Evolutionary conservation across 495 filamentous ascomycete genomes (phyloP).

Genomic region (Paragyromitra xinjiangensis): DNA sequence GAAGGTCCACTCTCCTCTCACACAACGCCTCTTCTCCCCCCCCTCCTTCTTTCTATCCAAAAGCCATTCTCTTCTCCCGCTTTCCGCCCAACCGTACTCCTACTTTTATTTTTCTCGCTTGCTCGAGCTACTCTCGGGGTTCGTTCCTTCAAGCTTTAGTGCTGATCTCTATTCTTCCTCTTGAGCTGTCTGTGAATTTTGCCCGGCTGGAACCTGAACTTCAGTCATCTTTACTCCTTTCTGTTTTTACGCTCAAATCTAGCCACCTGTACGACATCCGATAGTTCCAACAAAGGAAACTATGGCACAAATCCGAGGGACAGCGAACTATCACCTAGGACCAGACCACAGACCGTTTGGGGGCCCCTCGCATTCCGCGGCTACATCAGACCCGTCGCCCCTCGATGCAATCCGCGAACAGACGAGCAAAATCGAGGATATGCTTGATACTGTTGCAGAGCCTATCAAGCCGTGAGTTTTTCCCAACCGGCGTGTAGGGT

Average conservation of each 20-base stretch:
- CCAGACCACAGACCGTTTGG: slow-evolving; percentile 77
- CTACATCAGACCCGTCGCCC: slow-evolving; percentile 64
- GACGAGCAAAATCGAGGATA: slow-evolving; percentile 97
- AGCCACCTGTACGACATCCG: neutral
- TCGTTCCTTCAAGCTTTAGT: slow-evolving; percentile 47
- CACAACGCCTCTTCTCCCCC: neutral
- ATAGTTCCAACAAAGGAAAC: slow-evolving; percentile 12
- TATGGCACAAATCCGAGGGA: slow-evolving; percentile 97
- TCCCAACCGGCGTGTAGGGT: neutral
- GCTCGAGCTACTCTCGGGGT: slow-evolving; percentile 46
- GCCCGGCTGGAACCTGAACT: slow-evolving; percentile 47
- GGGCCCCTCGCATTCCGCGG: slow-evolving; percentile 55
- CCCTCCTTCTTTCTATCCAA: slow-evolving; percentile 16
- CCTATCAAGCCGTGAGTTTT: slow-evolving; percentile 92
- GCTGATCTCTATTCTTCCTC: slow-evolving; percentile 38
- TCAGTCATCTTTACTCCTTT: slow-evolving; percentile 14
- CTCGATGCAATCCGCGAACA: slow-evolving; percentile 91
- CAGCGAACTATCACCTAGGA: slow-evolving; percentile 93
- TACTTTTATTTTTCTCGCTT: slow-evolving; percentile 39
- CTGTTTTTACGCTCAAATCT: neutral
- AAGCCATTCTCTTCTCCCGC: slow-evolving; percentile 43
- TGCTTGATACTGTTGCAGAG: slow-evolving; percentile 86
- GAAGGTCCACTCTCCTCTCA: slow-evolving; percentile 23
- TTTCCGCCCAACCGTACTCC: slow-evolving; percentile 41
- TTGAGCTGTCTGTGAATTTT: slow-evolving; percentile 39